Evolutionary conservation across 345 rosid species (phyloP), one percentile per base, ranked within the genome.

Genomic region (Alliaria petiolata): DNA sequence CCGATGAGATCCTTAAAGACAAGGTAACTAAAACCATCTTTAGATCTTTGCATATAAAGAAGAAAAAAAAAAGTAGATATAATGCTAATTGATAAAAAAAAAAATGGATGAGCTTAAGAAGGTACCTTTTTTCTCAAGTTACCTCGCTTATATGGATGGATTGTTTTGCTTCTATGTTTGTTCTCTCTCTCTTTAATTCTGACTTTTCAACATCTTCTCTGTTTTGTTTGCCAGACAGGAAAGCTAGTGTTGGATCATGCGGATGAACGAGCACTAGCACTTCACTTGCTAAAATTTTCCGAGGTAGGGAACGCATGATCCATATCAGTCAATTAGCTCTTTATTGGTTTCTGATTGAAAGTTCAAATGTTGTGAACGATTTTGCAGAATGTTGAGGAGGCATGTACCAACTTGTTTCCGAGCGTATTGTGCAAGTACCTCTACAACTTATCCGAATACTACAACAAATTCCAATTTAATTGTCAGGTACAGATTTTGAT

Each of bases 381-480:
- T 55, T 78, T 70, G 60, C 83, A 92, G 95, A 81, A 73, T 49
- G 89, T 89, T 22, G 89, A 89, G 76, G 89, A 89, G 52, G 91
- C 89, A 36, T 86, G 87, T 72, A 68, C 80, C 31, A 88, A 80
- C 69, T 76, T 92, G 47, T 76, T 87, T 58, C 98, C 96, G 4
- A 86, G 81, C 44, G 63, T 86, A n/a, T 43, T 86, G 75, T 89
- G 96, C 22, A 87, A 92, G 71, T 82, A 90, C 71, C 90, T 90
- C 20, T 88, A 85, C 61, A 85, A 79, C 57, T 70, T 88, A 38
- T 88, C 95, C 0, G 96, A 88, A 45, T 34, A 83, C 78, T 88
- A 80, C 80, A 82, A 85, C 16, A 92, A 69, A 52, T 90, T 92
- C 66, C 88, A 89, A 33, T 80, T 85, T 28, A 89, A 85, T 61